Base-by-base conservation (phyloP, 306 rosid species). In the Begonia peltatifolia region DNA sequence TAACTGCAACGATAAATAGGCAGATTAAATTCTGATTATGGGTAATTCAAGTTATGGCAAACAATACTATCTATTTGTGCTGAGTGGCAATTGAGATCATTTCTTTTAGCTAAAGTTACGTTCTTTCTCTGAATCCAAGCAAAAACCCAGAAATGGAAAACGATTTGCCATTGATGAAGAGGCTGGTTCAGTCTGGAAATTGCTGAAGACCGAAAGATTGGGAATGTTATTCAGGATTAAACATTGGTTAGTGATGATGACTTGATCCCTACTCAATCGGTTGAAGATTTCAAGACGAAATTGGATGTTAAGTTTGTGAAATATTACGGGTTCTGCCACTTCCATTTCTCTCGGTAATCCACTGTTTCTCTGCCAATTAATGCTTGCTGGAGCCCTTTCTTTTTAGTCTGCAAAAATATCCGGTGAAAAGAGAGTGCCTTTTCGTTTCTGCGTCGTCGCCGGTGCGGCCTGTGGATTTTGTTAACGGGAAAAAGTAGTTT, bases 291-390 rank as follows among this genome's bases (percentile, higher is more conserved):
- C 53, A 62, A 73, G 74, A 78, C 76, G 67, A 54, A 69, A 57
- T 41, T 56, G 58, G 77, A 70, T 76, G 66, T 51, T 52, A 47
- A 42, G 54, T 63, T 44, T 10, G 48, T 44, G 48, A 44, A 3
- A 44, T 68, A 71, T 86, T 66, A 77, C 77, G 50, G 62, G 62
- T 66, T 60, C 35, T 80, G 83, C 81, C 77, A 71, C 59, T 51
- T 56, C 30, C 9, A 13, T 11, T 17, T 13, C 49, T 42, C n/a
- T 23, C 25, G 25, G 56, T 9, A 25, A 50, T 42, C 42, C 22
- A 4, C 52, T 55, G 60, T 63, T 61, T 57, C 58, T 61, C n/a
- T 46, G 60, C 59, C 47, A 50, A 68, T 67, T 70, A 67, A 71
- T 71, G 48, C 48, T 44, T 1, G 48, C 6, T 12, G 48, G 11